Base-by-base conservation (phyloP, 176 grass and related monocot species). In the Carex pumila region DNA sequence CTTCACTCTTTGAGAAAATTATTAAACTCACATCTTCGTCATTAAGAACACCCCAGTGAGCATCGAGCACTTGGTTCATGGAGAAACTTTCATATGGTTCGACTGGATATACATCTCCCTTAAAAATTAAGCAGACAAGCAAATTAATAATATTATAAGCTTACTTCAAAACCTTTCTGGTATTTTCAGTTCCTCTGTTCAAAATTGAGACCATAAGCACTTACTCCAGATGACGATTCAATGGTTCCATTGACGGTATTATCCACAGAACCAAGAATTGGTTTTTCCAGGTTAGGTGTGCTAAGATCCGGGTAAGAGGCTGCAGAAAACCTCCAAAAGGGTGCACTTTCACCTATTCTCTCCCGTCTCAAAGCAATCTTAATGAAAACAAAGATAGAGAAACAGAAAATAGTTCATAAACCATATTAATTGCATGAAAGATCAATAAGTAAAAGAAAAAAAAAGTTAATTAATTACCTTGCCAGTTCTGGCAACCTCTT, bases 61-160 rank as follows among this genome's bases (percentile, higher is more conserved):
- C 96, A 90, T 99, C 96, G 66, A 99, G 96, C 64, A 99, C 85
- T 90, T 89, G 92, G 79, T 88, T 90, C 63, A 66, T 83, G 15
- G 84, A 86, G 58, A 88, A 85, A 55, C 58, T 88, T 12, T 89
- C 89, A 18, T 88, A 90, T 21, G 79, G 71, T 86, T 99, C 96
- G 31, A 95, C 89, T 5, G 96, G 96, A 90, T 95, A 99, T 58
- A 99, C 96, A 93, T 99, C 93, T 64, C 96, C 96, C 96, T 99
- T 86, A 87, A 86, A 85, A 39, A 61, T 58, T 6, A 34, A 87
- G 12, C 90, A 58, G 57, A 73, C 43, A 80, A 79, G 76, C 22
- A 29, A 90, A 85, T 81, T 67, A 86, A 18, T 57, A 73, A 36
- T 30, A 80, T 81, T 25, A 81, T 66, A 18, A 63, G 53, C 49